Evolutionary conservation across 495 filamentous ascomycete genomes (phyloP).

Genomic region (Parachaetomium inaequale): DNA sequence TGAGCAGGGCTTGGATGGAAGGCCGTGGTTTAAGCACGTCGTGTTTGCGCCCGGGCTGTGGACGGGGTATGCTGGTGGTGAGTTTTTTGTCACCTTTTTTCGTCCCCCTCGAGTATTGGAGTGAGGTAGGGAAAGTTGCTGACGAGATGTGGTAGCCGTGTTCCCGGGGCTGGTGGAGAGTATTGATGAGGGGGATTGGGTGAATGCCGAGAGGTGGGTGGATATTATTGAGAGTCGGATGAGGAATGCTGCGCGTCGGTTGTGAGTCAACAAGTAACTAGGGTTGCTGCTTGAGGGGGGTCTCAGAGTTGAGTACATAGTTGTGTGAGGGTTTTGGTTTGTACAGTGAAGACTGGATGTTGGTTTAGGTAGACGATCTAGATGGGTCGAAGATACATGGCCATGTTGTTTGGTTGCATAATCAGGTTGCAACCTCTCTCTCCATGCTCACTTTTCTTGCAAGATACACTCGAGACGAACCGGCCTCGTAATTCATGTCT

Average conservation of each 20-base stretch:
- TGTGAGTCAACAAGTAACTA: constrained; percentile 11
- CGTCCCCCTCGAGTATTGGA: not conserved
- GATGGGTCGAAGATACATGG: not conserved
- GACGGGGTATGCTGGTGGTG: constrained; percentile 81
- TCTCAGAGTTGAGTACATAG: too few relatives aligned
- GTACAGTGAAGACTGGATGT: too few relatives aligned
- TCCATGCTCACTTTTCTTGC: not conserved
- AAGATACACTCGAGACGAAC: not conserved
- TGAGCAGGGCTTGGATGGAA: constrained; percentile 69
- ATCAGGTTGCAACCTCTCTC: too few relatives aligned
- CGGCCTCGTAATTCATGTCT: not conserved
- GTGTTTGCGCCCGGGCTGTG: constrained; percentile 83
- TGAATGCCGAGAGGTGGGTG: constrained; percentile 69
- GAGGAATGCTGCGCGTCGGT: constrained; percentile 54
- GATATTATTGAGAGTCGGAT: constrained; percentile 71
- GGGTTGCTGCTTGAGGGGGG: too few relatives aligned
- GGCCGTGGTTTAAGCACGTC: constrained; percentile 92
- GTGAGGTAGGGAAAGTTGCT: constrained; percentile 6
- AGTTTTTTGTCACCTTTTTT: constrained; percentile 16
- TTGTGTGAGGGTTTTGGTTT: not conserved
- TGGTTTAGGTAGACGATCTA: not conserved
- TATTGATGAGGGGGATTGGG: constrained; percentile 72
- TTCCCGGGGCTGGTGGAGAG: constrained; percentile 88
- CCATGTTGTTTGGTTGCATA: not conserved
- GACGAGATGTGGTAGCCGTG: constrained; percentile 42